A percentile compares a stretch with the other conserved stretches of the same genome.
These are phyloP conservation scores for Eruca vesicaria DNA, from an alignment of 441 rosid species.

Conservation along the genomic window DNA sequence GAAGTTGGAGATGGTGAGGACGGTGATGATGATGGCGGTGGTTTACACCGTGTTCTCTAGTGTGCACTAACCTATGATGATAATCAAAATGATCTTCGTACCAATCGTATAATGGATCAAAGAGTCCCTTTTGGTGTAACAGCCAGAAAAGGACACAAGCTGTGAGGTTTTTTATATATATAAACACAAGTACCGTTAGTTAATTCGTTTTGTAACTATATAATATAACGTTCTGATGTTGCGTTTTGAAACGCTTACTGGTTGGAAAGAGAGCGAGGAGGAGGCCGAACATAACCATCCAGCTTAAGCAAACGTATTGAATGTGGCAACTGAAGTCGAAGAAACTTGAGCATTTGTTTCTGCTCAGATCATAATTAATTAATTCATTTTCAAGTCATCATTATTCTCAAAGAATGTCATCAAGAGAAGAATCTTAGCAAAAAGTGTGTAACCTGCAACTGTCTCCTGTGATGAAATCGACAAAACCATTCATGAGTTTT, in stretches of 20 bases:
- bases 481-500: constrained; percentile 64
- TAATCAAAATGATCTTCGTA: constrained; percentile 64
- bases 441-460: constrained; percentile 60
- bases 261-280: constrained; percentile 72
- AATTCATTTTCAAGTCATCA: neutral
- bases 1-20: constrained; percentile 30
- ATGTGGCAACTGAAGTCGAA: constrained; percentile 91
- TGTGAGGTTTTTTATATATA: constrained; percentile 38
- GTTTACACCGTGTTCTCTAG: constrained; percentile 25
- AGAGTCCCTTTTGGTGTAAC: constrained; percentile 84
- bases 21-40: constrained; percentile 26
- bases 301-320: constrained; percentile 88
- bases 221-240: neutral
- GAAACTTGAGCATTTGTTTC: constrained; percentile 75
- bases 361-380: constrained; percentile 23
- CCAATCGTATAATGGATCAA: constrained; percentile 85
- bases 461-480: constrained; percentile 74
- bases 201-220: neutral
- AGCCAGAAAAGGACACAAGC: constrained; percentile 82
- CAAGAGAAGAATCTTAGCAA: neutral
- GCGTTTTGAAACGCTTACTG: constrained; percentile 41
- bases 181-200: neutral
- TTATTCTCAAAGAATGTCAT: neutral
- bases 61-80: constrained; percentile 15
- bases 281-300: constrained; percentile 80